These are phyloP conservation scores for Penicillium freii DNA, from an alignment of 2,329 filamentous ascomycete species.

Conservation along the genomic window DNA sequence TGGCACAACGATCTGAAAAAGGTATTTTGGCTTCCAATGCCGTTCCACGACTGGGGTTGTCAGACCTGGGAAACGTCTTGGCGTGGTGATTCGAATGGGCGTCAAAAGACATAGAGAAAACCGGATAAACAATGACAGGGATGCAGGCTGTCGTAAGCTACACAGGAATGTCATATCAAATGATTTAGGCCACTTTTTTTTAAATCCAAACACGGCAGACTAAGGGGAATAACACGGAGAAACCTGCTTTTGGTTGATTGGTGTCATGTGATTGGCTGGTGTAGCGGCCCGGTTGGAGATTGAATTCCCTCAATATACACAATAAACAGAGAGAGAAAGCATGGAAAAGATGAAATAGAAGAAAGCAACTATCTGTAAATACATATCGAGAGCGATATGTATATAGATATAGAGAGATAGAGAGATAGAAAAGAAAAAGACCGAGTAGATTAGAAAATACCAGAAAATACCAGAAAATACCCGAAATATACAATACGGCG, in stretches of 20 bases:
- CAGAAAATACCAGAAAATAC: background rate
- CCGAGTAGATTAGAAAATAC: background rate
- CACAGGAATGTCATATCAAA: background rate
- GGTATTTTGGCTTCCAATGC: background rate
- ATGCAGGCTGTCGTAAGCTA: background rate
- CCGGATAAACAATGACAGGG: background rate
- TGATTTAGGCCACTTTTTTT: background rate
- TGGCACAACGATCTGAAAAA: background rate
- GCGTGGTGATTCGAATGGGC: background rate
- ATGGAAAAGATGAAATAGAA: background rate
- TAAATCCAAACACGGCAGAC: background rate
- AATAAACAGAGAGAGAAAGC: background rate
- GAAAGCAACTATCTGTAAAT: background rate
- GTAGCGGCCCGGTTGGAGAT: constrained; percentile 17
- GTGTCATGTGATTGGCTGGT: constrained; percentile 23
- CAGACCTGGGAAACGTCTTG: background rate
- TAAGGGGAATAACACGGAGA: background rate
- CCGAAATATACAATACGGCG: background rate
- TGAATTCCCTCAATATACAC: background rate
- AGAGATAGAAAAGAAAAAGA: background rate
- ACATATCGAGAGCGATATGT: background rate
- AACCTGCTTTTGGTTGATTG: constrained; percentile 22
- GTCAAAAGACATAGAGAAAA: background rate
- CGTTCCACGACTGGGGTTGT: background rate
- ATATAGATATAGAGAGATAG: no score